Evolutionary conservation across 352 stramenopile species (phyloP), one percentile per base, ranked within the genome.

Genomic region (Elongisporangium anandrum): DNA sequence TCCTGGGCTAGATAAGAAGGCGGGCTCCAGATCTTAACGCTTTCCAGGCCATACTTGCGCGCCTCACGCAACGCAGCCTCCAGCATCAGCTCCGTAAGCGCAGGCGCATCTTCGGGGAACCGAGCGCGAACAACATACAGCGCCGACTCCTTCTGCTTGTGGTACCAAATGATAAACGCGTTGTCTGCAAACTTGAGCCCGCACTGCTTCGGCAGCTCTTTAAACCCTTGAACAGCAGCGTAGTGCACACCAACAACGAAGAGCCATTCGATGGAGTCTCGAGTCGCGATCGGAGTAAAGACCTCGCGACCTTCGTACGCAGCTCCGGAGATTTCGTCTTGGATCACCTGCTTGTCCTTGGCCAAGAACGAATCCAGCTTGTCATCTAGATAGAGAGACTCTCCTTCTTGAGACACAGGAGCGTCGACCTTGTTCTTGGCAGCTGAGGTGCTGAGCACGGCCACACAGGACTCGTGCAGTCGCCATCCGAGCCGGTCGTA

Each of bases 211-310:
- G 77, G 80, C 15, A 73, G 50, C 26, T 81, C 59, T 2, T 69
- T 24, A 52, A 76, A 72, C 15, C 54, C 54, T 26, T 68, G 66
- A 17, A 74, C 56, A 41, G 48, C 52, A 21, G 81, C 81, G 56
- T 81, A 90, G 54, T 82, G 56, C 17, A 64, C 65, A 13, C 81
- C 81, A 57, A 87, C 73, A 54, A 66, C 78, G 57, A 87, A 88
- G 57, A 82, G 77, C 80, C 78, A 90, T 58, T 87, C 78, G 41
- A 87, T 66, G 47, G 81, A 84, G 50, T 87, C 70, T 6, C 75
- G 69, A 54, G 75, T 78, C 26, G 78, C 65, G 1, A 88, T 57
- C 17, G 75, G 24, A 16, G 56, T 67, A 60, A 86, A 88, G 20
- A 80, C 70, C 16, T 81, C 69, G 41, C 48, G 52, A 1, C 55